Percentiles rank a stretch among this genome's conserved stretches.
Conservation (phyloP, 2,329 filamentous ascomycete species). For the Fusarium clavum region DNA sequence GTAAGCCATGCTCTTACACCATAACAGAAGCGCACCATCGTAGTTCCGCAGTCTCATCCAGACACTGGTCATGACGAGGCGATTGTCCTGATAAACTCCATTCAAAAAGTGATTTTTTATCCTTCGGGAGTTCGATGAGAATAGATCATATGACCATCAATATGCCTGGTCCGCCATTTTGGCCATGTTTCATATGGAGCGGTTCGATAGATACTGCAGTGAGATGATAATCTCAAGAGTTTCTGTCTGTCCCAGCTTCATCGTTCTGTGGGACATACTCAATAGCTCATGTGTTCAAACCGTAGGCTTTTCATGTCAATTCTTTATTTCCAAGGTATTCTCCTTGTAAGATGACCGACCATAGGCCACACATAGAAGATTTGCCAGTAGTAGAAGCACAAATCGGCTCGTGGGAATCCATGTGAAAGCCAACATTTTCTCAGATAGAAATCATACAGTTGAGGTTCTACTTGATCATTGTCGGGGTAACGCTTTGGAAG, state of each 20-base stretch:
- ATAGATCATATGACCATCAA: not conserved
- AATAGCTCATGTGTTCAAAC: not conserved
- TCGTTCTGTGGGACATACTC: too few species aligned
- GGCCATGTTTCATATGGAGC: not conserved
- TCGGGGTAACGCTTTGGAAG: constrained; percentile 48
- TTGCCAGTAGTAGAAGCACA: not conserved
- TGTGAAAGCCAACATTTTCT: not conserved
- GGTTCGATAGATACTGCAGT: not conserved
- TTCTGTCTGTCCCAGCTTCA: too few species aligned
- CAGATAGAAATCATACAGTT: not conserved
- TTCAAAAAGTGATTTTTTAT: not conserved
- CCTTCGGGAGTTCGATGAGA: too few species aligned
- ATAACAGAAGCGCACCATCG: not conserved
- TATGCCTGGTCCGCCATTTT: not conserved
- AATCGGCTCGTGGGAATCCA: not conserved
- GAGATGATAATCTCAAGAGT: not conserved
- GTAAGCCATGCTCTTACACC: constrained; percentile 8
- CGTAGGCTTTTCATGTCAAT: not conserved
- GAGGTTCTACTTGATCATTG: constrained; percentile 1
- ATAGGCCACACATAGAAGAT: not conserved
- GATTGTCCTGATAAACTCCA: not conserved
- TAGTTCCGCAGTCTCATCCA: constrained; percentile 7
- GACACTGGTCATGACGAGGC: constrained; percentile 2
- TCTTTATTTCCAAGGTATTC: not conserved
- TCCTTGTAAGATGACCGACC: not conserved